Conservation (phyloP, 73 alveolate genomes). For the Paramecium caudatum region DNA sequence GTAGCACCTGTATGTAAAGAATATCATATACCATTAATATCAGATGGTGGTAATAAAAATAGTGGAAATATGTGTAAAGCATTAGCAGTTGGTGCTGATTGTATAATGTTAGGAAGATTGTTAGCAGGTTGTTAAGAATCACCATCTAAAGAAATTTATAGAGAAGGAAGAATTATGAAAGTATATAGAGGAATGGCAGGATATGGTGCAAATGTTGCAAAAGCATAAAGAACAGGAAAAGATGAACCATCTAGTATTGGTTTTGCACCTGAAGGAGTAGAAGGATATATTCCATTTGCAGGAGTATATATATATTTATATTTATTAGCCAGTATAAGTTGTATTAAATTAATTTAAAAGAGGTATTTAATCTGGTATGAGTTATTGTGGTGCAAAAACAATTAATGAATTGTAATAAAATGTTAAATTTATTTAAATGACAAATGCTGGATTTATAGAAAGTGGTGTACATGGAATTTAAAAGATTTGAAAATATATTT, state of each 20-base stretch:
- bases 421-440: conserved; percentile 72
- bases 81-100: conserved; percentile 79
- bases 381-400: conserved; percentile 75
- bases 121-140: conserved; percentile 79
- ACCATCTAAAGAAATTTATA: conserved; percentile 73
- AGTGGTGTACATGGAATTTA: conserved; percentile 76
- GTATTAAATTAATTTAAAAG: conserved; percentile 63
- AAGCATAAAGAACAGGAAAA: conserved; percentile 74
- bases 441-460: conserved; percentile 68
- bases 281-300: conserved; percentile 79
- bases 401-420: conserved; percentile 66
- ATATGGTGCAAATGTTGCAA: conserved; percentile 77
- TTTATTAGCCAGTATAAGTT: conserved; percentile 8
- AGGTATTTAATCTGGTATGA: conserved; percentile 79
- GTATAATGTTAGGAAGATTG: conserved; percentile 81
- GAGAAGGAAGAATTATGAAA: conserved; percentile 76
- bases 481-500: background rate
- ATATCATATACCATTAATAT: conserved; percentile 76
- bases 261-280: conserved; percentile 82
- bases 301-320: conserved; percentile 34
- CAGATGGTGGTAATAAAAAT: conserved; percentile 81
- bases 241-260: conserved; percentile 70
- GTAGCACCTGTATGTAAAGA: conserved; percentile 80
- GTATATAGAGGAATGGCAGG: conserved; percentile 83
- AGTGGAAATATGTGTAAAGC: conserved; percentile 81